phyloP scores from a whole-genome alignment of 352 stramenopile species.

The Hyaloperonospora brassicae region DNA sequence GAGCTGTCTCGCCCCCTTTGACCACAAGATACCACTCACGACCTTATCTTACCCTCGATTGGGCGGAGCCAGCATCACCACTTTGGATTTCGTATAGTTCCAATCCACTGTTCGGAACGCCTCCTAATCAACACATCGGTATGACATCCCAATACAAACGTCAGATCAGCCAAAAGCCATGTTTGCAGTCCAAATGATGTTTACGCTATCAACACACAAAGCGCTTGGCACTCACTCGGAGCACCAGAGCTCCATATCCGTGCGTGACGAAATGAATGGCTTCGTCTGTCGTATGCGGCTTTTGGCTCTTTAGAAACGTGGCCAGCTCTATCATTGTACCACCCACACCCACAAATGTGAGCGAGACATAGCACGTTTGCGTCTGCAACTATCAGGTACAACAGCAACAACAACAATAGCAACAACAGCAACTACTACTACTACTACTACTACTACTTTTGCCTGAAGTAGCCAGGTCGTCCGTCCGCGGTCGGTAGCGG shows the following conservation, averaged over 20 bases:
- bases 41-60: constrained; percentile 44
- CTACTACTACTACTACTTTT: constrained; percentile 21
- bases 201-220: neutral
- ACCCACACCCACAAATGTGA: neutral
- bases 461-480: constrained; percentile 34
- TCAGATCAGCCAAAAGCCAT: neutral
- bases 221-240: constrained; percentile 30
- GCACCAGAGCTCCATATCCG: constrained; percentile 59
- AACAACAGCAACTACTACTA: too few relatives aligned
- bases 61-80: constrained; percentile 65
- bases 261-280: constrained; percentile 64
- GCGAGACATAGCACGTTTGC: too few relatives aligned
- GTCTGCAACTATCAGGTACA: too few relatives aligned
- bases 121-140: constrained; percentile 30
- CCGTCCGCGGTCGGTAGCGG: constrained; percentile 30
- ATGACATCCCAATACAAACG: constrained; percentile 4
- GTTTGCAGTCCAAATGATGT: neutral
- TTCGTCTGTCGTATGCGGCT: constrained; percentile 51
- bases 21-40: neutral
- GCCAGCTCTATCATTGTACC: constrained; percentile 25
- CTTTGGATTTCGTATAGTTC: constrained; percentile 61
- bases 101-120: constrained; percentile 64
- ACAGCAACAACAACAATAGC: too few relatives aligned
- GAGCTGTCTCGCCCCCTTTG: neutral
- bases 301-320: constrained; percentile 44